These are phyloP conservation scores for Przewalskia tangutica DNA, from an alignment of 257 asterid species.

Conservation along the genomic window DNA sequence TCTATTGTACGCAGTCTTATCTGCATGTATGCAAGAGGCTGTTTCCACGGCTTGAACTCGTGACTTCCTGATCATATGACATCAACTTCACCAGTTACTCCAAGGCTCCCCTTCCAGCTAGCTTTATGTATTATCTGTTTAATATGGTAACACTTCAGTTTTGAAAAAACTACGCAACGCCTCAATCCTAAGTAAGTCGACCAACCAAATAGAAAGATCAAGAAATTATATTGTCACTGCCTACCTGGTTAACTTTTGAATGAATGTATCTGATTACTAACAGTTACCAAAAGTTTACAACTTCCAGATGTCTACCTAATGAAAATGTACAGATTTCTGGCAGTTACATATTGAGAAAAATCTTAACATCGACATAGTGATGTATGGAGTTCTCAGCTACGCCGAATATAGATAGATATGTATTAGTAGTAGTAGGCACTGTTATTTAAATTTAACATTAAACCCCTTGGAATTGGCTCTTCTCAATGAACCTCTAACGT, in stretches of 20 bases:
- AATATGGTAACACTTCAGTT: neutral
- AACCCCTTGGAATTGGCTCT: conserved; percentile 68
- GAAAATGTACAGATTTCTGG: neutral
- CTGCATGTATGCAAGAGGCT: too few relatives aligned
- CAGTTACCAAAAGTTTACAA: neutral
- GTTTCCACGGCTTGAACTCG: too few relatives aligned
- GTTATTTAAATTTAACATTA: conserved; percentile 45
- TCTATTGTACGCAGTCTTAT: too few relatives aligned
- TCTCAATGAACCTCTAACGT: conserved; percentile 14
- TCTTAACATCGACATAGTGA: neutral
- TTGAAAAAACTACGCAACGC: neutral
- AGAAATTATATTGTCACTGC: neutral
- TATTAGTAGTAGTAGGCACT: neutral
- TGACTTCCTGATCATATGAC: too few relatives aligned
- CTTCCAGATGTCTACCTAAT: conserved; percentile 1
- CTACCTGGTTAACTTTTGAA: neutral
- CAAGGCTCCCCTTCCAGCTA: too few relatives aligned
- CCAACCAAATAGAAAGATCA: neutral
- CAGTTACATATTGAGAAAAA: neutral
- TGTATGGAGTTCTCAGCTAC: neutral
- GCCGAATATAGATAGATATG: neutral
- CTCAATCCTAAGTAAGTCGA: neutral
- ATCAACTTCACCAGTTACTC: too few relatives aligned
- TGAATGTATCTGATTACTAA: neutral
- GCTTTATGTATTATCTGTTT: too few relatives aligned